Conservation (phyloP, 768 basidiomycete species). For the Cyclocybe cylindracea region DNA sequence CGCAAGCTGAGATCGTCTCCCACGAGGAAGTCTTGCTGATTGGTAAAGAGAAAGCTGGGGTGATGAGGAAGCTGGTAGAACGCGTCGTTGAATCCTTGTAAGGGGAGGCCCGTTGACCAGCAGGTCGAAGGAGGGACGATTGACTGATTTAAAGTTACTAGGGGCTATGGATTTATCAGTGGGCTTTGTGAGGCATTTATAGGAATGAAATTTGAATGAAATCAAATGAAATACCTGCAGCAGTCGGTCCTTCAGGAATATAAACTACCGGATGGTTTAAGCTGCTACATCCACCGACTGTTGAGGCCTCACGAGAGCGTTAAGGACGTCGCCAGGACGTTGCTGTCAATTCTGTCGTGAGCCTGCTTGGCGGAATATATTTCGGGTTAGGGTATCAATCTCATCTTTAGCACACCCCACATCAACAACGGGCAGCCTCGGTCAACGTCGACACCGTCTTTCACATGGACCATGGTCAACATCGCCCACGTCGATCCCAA, state of each 20-base stretch:
- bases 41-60: slow-evolving; percentile 67
- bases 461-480: slow-evolving; percentile 22
- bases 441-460: slow-evolving; percentile 7
- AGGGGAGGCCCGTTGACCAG: background rate
- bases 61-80: slow-evolving; percentile 72
- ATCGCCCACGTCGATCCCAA: slow-evolving; percentile 28
- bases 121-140: no score
- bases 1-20: slow-evolving; percentile 53
- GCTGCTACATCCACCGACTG: no score
- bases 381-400: background rate
- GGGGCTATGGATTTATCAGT: no score
- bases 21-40: slow-evolving; percentile 78
- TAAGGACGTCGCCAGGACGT: no score
- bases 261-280: no score
- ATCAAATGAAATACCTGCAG: no score
- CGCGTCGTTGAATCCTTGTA: slow-evolving; percentile 47
- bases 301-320: no score
- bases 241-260: no score
- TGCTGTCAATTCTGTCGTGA: background rate
- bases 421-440: slow-evolving; percentile 13
- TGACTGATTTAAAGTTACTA: no score
- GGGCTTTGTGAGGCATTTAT: no score
- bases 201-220: no score
- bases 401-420: slow-evolving; percentile 1
- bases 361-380: background rate